A percentile compares a stretch with the other conserved stretches of the same genome.
These are phyloP conservation scores for Fusarium tanahbumbuense DNA, from an alignment of 2,329 filamentous ascomycete genomes.

Conservation along the genomic window DNA sequence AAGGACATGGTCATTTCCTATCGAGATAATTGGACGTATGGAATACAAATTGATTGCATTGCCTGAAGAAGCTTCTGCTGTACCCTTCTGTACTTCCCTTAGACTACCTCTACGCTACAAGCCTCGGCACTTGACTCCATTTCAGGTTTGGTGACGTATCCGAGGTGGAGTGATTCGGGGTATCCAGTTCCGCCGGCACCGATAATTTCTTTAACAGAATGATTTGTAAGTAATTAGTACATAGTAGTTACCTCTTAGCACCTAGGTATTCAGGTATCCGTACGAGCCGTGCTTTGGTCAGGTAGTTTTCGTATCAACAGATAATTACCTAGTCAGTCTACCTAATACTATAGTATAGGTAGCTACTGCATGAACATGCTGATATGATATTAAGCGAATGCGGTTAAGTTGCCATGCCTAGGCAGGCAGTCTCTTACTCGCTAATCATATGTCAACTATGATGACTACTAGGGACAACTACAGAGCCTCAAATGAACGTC, in stretches of 20 bases:
- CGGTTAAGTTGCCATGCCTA: background rate
- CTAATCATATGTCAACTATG: constrained; percentile 11
- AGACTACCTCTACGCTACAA: constrained; percentile 27
- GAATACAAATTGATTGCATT: constrained; percentile 7
- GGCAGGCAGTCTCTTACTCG: background rate
- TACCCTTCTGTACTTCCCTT: background rate
- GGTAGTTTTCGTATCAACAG: background rate
- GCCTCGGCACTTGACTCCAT: constrained; percentile 40
- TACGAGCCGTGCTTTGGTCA: background rate
- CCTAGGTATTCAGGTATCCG: background rate
- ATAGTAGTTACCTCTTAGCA: background rate
- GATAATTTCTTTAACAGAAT: constrained; percentile 1
- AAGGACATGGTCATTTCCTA: constrained; percentile 2
- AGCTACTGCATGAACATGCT: background rate
- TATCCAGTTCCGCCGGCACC: constrained; percentile 40
- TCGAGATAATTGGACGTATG: background rate
- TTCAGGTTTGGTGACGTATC: constrained; percentile 41
- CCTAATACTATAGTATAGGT: background rate
- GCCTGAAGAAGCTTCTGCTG: constrained; percentile 10
- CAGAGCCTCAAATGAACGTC: background rate
- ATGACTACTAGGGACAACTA: background rate
- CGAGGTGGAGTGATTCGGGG: constrained; percentile 32
- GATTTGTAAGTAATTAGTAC: constrained; percentile 26
- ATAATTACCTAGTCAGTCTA: background rate
- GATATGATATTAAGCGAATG: constrained; percentile 8